Evolutionary conservation across 257 asterid species (phyloP), one percentile per base, ranked within the genome.

Genomic region (Parsonsia alboflavescens): DNA sequence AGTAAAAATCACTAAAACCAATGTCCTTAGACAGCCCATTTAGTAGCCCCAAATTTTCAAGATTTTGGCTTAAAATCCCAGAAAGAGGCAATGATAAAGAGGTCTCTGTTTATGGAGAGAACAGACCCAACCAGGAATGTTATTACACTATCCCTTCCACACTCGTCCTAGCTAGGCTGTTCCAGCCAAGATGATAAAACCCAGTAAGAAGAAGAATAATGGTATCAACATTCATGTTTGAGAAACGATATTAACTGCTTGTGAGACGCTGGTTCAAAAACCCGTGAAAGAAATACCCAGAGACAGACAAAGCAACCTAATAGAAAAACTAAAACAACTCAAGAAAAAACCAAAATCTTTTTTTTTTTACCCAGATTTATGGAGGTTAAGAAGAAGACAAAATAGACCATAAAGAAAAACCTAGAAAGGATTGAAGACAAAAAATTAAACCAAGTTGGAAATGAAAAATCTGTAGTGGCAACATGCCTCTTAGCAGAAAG

Each of bases 21-120:
- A 73, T 42, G 61, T 46, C 39, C 68, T 83, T 21, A 69, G 78
- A 73, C 22, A 67, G 80, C 87, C 85, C 97, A 92, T 90, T 75
- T 79, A 48, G 39, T 78, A 39, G 46, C 56, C 75, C 72, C 72
- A 64, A 52, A 63, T 64, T 33, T 72, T 63, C 45, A 73, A 57
- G 71, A 74, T 33, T 72, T 49, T 58, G 67, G 48, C 73, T 49
- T 22, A 66, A 75, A 80, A 44, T 82, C 88, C 86, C 72, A 77
- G 72, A 71, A 54, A 69, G 78, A 77, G 42, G 28, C 70, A 65
- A 65, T 42, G 19, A n/a, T 28, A 0, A 41, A 21, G 26, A 22
- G 28, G 17, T 8, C 39, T 33, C 39, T 19, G 39, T 65, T 7
- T 36, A 19, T 19, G 50, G 41, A 19, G 70, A 36, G 48, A 1